A percentile compares a stretch with the other conserved stretches of the same genome.
Conservation (phyloP, 202 grass and related monocot species). For the Saccharum hybrid region DNA sequence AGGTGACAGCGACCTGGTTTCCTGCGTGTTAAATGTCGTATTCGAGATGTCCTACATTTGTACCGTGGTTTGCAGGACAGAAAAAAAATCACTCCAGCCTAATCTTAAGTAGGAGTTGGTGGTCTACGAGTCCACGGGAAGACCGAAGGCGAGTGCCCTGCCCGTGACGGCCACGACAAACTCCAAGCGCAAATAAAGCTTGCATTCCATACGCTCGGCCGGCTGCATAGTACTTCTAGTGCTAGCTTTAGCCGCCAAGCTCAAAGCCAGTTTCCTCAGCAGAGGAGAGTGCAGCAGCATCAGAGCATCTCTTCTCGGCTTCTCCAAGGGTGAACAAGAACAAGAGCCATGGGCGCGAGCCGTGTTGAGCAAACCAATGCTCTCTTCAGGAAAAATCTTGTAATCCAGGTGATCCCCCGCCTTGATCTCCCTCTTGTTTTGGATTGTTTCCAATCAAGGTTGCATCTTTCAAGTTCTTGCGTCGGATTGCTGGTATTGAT, state of each 20-base stretch:
- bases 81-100: too few species aligned
- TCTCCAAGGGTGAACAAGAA: background rate
- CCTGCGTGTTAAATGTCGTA: too few species aligned
- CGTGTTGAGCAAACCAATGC: slow-evolving; percentile 54
- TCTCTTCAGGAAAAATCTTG: slow-evolving; percentile 64
- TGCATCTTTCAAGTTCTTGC: background rate
- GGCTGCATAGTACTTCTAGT: background rate
- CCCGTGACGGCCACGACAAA: slow-evolving; percentile 24
- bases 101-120: too few species aligned
- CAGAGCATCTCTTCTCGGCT: slow-evolving; percentile 13
- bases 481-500: background rate
- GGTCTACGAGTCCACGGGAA: background rate
- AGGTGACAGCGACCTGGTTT: too few species aligned
- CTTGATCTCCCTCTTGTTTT: background rate
- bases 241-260: background rate
- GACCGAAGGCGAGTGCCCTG: background rate
- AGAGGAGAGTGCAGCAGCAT: background rate
- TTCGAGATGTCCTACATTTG: too few species aligned
- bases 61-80: too few species aligned
- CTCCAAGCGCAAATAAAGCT: background rate
- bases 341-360: slow-evolving; percentile 28
- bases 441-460: background rate
- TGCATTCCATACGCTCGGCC: slow-evolving; percentile 5
- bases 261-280: background rate
- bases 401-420: slow-evolving; percentile 49